Base-by-base conservation (phyloP, 768 basidiomycete genomes). In the Pisolithus orientalis region DNA sequence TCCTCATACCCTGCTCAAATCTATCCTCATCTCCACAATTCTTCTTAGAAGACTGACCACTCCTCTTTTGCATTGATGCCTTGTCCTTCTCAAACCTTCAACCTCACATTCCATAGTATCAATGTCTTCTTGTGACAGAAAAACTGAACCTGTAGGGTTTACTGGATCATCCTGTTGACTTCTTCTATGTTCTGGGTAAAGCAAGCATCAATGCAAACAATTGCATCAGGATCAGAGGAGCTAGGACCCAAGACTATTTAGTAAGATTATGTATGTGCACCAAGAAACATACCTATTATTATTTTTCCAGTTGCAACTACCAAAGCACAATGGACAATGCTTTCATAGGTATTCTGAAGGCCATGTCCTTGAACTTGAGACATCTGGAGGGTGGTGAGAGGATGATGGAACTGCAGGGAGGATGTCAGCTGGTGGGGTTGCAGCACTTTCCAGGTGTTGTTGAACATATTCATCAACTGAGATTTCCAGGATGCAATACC, bases 171-270 rank as follows among this genome's bases (percentile, higher is more conserved):
- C 51, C 28, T 50, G 51, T 14, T 32, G 39, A 34, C 52, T 56
- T 39, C 59, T 47, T 2, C 57, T 59, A 10, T 37, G 17, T 49
- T 71, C 48, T 73, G 70, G 24, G 60, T 67, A 44, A 73, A 71
- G 53, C 65, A 67, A 1, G 61, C 64, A 55, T 72, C 70, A 11
- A 66, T n/a, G 44, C 66, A 70, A 4, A 69, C 62, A 29, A 69
- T 56, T 10, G 60, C 49, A 56, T 70, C 64, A 39, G 53, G 48
- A 9, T 64, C 65, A 37, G 2, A 50, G 38, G 45, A 47, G 17
- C 27, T 48, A 48, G 24, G 11, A 16, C 21, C 21, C 4, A 45
- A 27, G 44, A 0, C 14, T 13, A 29, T 28, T 46, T n/a, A 28
- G 27, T 42, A 37, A 25, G 21, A 43, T 9, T 38, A 25, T 46